These are phyloP conservation scores for Fagopyrum homotropicum DNA, from an alignment of 148 eudicot genomes.

Conservation along the genomic window DNA sequence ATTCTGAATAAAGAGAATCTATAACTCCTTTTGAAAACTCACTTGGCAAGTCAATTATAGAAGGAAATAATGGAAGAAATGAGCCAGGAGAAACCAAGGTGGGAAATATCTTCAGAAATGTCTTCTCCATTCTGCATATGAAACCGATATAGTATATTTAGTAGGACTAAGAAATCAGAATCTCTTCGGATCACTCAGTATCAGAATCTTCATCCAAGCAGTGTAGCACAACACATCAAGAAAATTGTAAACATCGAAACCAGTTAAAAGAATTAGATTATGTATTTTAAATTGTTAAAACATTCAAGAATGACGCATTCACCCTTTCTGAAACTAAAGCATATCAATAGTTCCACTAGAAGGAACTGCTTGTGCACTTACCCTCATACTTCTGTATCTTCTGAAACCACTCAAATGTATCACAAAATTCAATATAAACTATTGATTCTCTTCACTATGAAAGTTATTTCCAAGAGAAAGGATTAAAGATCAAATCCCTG, in stretches of 20 bases:
- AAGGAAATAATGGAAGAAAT: slow-evolving; percentile 74
- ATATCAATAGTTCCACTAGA: neutral
- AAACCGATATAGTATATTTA: slow-evolving; percentile 10
- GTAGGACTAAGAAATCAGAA: neutral
- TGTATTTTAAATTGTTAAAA: neutral
- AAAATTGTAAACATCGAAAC: neutral
- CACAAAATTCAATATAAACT: neutral
- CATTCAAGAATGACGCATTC: neutral
- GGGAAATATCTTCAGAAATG: slow-evolving; percentile 62
- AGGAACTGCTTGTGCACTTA: neutral
- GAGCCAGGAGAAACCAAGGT: slow-evolving; percentile 79
- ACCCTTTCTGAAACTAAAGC: slow-evolving; percentile 2
- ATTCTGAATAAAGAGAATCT: neutral
- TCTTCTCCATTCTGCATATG: slow-evolving; percentile 56
- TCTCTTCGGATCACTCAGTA: neutral
- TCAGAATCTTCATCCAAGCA: neutral
- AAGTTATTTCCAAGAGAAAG: neutral
- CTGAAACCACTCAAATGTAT: neutral
- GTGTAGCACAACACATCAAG: neutral
- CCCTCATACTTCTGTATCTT: neutral
- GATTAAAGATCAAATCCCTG: neutral
- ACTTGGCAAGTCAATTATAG: slow-evolving; percentile 89
- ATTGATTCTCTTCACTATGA: neutral
- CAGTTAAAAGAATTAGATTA: neutral
- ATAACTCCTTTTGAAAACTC: slow-evolving; percentile 20